Conservation (phyloP, 768 basidiomycete genomes). For the Rhizopogon roseolus region DNA sequence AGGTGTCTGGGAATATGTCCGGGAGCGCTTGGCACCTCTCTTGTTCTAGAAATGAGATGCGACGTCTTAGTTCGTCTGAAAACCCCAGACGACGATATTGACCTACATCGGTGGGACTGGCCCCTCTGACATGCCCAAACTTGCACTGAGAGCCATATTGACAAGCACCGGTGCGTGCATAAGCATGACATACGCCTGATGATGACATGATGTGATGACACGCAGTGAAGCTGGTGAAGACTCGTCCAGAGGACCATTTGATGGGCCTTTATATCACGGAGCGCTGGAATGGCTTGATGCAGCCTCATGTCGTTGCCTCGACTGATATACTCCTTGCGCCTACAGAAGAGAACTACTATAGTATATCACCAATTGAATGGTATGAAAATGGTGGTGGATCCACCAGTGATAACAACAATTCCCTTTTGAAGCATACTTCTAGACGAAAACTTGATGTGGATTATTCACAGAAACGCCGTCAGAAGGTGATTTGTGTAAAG, state of each 20-base stretch:
- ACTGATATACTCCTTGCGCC: background rate
- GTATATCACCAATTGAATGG: too few relatives aligned
- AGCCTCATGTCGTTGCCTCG: background rate
- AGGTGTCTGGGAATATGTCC: conserved; percentile 2
- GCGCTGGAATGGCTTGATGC: background rate
- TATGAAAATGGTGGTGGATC: background rate
- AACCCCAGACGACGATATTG: background rate
- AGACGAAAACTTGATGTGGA: background rate
- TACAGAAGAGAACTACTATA: too few relatives aligned
- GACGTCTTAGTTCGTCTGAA: background rate
- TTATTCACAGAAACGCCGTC: too few relatives aligned
- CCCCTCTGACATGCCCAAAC: background rate
- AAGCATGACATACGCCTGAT: background rate
- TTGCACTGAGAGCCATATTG: background rate
- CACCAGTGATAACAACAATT: background rate
- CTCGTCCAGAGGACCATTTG: background rate
- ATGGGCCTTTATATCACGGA: background rate
- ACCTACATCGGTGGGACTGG: background rate
- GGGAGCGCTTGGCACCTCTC: background rate
- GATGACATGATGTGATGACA: background rate
- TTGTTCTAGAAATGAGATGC: background rate
- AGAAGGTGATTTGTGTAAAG: too few relatives aligned
- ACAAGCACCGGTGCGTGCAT: background rate
- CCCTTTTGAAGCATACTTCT: background rate
- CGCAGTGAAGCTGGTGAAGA: background rate